Evolutionary conservation across 371 early-diverging fungal species (phyloP).

Genomic region (Conidiobolus incongruus): DNA sequence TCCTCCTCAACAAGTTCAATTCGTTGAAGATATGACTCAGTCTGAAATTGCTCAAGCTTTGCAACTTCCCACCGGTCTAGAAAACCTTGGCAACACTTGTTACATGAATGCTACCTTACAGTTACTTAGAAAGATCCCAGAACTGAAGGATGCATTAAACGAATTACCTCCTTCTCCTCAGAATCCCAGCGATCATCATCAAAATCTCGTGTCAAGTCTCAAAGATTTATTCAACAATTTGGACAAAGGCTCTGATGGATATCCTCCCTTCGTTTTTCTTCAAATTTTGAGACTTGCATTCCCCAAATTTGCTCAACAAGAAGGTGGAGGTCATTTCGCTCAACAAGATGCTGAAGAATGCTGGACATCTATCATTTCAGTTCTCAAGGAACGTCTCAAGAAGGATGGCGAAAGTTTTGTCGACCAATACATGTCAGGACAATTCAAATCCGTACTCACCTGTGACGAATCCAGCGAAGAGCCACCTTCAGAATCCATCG

Average conservation of each 20-base stretch:
- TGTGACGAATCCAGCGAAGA: constrained; percentile 73
- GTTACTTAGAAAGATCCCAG: constrained; percentile 73
- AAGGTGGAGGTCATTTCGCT: constrained; percentile 38
- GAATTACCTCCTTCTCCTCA: constrained; percentile 10
- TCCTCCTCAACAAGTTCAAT: constrained; percentile 31
- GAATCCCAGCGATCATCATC: constrained; percentile 15
- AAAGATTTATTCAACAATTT: constrained; percentile 47
- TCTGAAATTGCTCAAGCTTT: constrained; percentile 58
- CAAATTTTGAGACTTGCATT: constrained; percentile 54
- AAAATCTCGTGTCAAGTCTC: constrained; percentile 43
- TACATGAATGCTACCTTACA: constrained; percentile 97
- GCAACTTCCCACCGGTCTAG: constrained; percentile 71
- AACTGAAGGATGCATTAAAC: constrained; percentile 39
- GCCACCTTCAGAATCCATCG: constrained; percentile 23
- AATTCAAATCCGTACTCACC: constrained; percentile 33
- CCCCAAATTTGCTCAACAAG: constrained; percentile 68
- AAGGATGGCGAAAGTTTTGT: constrained; percentile 23
- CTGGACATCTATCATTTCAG: constrained; percentile 56
- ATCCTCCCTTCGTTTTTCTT: constrained; percentile 60
- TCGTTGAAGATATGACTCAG: constrained; percentile 84
- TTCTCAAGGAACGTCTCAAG: constrained; percentile 36
- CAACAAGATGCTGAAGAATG: constrained; percentile 98
- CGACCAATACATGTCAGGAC: constrained; percentile 66
- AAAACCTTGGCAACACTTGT: constrained; percentile 95
- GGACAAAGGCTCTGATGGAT: constrained; percentile 35